Evolutionary conservation across 768 basidiomycete species (phyloP).

Genomic region (Lentinula boryana): DNA sequence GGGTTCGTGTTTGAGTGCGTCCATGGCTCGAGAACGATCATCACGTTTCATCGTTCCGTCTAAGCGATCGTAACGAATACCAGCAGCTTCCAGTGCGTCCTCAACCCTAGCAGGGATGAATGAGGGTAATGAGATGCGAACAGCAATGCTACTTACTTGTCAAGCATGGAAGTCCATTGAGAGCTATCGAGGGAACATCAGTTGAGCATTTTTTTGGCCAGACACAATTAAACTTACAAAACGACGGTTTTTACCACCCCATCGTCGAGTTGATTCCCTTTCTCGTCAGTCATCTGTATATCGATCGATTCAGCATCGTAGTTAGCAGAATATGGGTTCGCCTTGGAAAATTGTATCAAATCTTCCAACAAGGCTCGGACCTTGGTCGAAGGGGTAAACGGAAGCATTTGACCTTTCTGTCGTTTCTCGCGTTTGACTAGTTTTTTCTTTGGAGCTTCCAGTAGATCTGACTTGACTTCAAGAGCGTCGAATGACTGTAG

Average conservation of each 20-base stretch:
- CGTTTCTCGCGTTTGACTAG: conserved; percentile 60
- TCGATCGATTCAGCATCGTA: conserved; percentile 74
- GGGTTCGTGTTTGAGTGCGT: conserved; percentile 85
- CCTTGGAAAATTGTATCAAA: conserved; percentile 71
- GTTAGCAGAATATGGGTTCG: conserved; percentile 83
- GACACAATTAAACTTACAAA: conserved; percentile 58
- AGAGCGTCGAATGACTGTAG: conserved; percentile 72
- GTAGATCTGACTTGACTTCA: conserved; percentile 64
- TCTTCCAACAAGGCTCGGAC: conserved; percentile 78
- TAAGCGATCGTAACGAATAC: conserved; percentile 85
- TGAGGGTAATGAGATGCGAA: background rate
- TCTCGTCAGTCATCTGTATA: conserved; percentile 69
- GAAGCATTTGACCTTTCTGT: conserved; percentile 43
- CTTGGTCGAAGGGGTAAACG: conserved; percentile 81
- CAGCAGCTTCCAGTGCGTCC: conserved; percentile 76
- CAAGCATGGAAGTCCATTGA: conserved; percentile 93
- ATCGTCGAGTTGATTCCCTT: conserved; percentile 67
- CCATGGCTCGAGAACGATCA: conserved; percentile 88
- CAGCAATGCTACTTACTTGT: conserved; percentile 49
- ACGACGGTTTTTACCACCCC: conserved; percentile 86
- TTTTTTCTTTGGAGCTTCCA: conserved; percentile 57
- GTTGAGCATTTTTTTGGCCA: background rate
- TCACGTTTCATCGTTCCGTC: conserved; percentile 99
- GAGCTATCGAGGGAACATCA: conserved; percentile 44
- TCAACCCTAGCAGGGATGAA: conserved; percentile 53